Base-by-base conservation (phyloP, 1,139 yeast species). In the Pichia sp. region DNA sequence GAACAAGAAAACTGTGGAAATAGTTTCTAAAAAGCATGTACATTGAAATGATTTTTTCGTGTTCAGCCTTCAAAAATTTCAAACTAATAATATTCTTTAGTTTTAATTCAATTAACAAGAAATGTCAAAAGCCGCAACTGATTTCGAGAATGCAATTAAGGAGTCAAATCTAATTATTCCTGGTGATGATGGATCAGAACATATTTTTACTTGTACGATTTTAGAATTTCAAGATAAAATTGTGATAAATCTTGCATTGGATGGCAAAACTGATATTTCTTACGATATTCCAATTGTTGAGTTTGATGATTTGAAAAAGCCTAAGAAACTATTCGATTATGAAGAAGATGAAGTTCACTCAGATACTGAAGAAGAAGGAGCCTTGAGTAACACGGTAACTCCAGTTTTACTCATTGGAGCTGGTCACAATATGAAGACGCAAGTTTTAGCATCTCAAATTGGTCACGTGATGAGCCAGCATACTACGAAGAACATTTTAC, bases 231-330 rank as follows among this genome's bases (percentile, higher is more conserved):
- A 47, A 1, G 61, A 66, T 45, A 62, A 61, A 35, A 42, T 61
- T 1, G 40, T 68, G 3, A 35, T 69, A 3, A 60, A 59, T 24
- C 39, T 69, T 1, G 46, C 64, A 8, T 44, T 53, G 36, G 56
- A 68, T 49, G 73, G 73, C 1, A 69, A 68, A 44, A 51, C 62
- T 41, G 71, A 69, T 48, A 52, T 62, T 6, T 60, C 68, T 1
- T 66, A 63, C 39, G 71, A 66, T 37, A 50, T 66, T 3, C 61
- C 55, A 28, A 54, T 63, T 0, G 62, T 67, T 1, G 38, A 36
- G 11, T 19, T 51, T 9, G 36, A 42, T 11, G 54, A 50, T 26
- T 34, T 50, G 9, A 45, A 46, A 11, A 49, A 26, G 20, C 50
- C 52, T 11, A 21, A 22, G 23, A 36, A 26, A 25, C 35, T 23